phyloP scores from a whole-genome alignment of 331 rosid species.

The Prunus yedoensis region DNA sequence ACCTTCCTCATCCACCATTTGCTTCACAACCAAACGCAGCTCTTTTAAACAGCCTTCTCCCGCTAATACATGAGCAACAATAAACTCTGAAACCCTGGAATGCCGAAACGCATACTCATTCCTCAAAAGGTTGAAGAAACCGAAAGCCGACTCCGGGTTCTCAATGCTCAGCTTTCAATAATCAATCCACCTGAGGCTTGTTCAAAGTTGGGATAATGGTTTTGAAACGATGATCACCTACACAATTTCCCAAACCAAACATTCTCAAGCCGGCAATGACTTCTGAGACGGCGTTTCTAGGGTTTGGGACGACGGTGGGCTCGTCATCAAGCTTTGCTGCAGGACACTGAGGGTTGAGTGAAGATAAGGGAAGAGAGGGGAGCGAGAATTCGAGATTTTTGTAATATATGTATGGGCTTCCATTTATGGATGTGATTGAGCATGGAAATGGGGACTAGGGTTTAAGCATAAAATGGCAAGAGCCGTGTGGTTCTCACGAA shows the following conservation, averaged over 20 bases:
- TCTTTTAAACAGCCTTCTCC: constrained; percentile 33
- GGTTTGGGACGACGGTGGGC: constrained; percentile 14
- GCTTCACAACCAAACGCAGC: constrained; percentile 32
- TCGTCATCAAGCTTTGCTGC: constrained; percentile 28
- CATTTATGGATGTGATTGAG: constrained; percentile 32
- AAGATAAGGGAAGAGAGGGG: constrained; percentile 27
- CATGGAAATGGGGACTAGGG: constrained; percentile 39
- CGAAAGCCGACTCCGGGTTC: constrained; percentile 38
- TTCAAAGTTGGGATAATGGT: constrained; percentile 26
- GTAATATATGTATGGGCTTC: constrained; percentile 16
- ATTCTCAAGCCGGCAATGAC: constrained; percentile 35
- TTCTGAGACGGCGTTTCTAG: constrained; percentile 28
- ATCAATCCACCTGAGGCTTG: constrained; percentile 36
- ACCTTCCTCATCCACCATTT: constrained; percentile 49
- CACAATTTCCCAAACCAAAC: constrained; percentile 33
- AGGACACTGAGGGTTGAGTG: constrained; percentile 33
- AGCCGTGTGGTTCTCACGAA: constrained; percentile 4
- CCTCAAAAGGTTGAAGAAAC: constrained; percentile 39
- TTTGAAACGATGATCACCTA: constrained; percentile 26
- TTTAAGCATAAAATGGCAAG: neutral
- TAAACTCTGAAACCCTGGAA: constrained; percentile 29
- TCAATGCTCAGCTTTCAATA: constrained; percentile 33
- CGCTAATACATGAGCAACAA: constrained; percentile 41
- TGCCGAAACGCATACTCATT: constrained; percentile 40
- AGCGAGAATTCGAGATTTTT: constrained; percentile 20